phyloP scores from a whole-genome alignment of 331 rosid species.

The Prunus yedoensis region DNA sequence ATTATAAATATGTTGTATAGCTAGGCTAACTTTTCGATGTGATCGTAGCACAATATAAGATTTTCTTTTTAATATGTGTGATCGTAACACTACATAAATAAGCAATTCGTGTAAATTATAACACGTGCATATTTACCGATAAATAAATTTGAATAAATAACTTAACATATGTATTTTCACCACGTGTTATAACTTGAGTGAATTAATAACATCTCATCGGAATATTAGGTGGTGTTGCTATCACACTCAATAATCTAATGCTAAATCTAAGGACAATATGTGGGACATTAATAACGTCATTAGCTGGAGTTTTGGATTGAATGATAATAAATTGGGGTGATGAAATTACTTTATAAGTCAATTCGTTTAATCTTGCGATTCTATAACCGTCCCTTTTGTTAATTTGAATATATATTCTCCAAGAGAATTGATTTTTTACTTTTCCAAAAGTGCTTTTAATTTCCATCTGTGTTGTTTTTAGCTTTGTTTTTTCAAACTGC shows the following conservation, averaged over 20 bases:
- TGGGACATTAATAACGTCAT: not conserved
- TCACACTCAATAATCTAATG: not conserved
- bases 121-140: no score
- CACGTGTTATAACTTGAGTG: not conserved
- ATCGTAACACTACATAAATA: not conserved
- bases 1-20: no score
- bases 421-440: no score
- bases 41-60: no score
- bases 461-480: no score
- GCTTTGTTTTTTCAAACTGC: no score
- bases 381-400: no score
- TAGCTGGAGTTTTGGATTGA: slow-evolving; percentile 2
- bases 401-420: no score
- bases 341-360: not conserved
- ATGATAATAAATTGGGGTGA: slow-evolving; percentile 2
- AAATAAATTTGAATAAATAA: no score
- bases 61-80: not conserved
- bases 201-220: not conserved
- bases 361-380: not conserved
- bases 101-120: no score
- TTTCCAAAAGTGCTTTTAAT: no score
- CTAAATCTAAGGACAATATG: not conserved
- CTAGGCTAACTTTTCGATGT: no score
- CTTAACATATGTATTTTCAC: not conserved
- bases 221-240: not conserved